Base-by-base conservation (phyloP, 148 eudicot species). In the Cornus kousa region DNA sequence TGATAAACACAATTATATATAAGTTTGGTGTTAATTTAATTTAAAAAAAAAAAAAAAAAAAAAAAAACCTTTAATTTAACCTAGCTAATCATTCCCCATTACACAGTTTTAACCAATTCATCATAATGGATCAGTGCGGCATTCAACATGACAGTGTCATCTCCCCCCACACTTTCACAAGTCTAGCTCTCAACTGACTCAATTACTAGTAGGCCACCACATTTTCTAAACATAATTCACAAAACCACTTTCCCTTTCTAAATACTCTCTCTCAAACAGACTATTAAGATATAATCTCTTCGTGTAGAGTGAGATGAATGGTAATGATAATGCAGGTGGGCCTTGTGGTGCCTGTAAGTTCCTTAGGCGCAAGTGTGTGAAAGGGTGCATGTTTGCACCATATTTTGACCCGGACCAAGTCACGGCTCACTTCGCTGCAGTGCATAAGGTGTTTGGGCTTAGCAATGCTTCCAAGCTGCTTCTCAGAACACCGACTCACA, bases 271-370 rank as follows among this genome's bases (percentile, higher is more conserved):
- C 40, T 31, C 75, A 20, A 68, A 9, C 73, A 5, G 59, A 19
- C 23, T 28, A 8, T 13, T 20, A 40, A 17, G 57, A 73, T 5
- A 14, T 5, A 39, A 35, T 9, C 43, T 2, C 31, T 37, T 14
- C 16, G 17, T 28, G 32, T 19, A 14, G 22, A 72, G 3, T 65
- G 70, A 74, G 28, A 73, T 57, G 70, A 73, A 39, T 46, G 43
- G 9, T 14, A 19, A 16, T 24, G 20, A 24, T 5, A 57, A 70
- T 14, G 68, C 68, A 0, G 83, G 80, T 19, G 94, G 97, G 16
- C 97, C 97, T 16, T 92, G 97, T 68, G 97, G 97, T 3, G 97
- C 97, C 14, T 92, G 97, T 87, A 90, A 88, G 87, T 90, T 88
- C 76, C 77, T 92, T 10, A 83, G 97, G 31, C 87, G 97, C 37